These are phyloP conservation scores for Chytridium lagenaria DNA, from an alignment of 371 early-diverging fungal genomes.

Conservation along the genomic window DNA sequence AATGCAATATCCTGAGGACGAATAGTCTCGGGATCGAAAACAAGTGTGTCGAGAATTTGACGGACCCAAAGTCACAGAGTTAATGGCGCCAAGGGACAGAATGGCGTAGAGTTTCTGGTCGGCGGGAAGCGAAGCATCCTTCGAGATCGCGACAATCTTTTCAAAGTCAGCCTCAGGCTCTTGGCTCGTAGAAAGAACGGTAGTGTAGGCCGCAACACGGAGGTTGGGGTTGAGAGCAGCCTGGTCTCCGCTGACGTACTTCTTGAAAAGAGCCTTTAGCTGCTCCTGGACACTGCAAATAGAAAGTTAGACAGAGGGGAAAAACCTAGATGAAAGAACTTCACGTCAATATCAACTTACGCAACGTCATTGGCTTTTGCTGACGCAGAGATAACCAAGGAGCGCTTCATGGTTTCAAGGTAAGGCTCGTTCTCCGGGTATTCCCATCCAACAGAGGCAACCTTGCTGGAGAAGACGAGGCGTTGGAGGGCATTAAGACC, in stretches of 20 bases:
- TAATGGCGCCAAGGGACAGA: constrained; percentile 26
- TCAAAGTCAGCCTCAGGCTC: constrained; percentile 21
- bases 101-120: constrained; percentile 21
- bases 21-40: constrained; percentile 29
- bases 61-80: constrained; percentile 20
- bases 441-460: constrained; percentile 51
- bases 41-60: constrained; percentile 21
- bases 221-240: constrained; percentile 80
- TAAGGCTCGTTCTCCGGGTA: constrained; percentile 47
- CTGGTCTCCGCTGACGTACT: constrained; percentile 63
- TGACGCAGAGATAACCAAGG: constrained; percentile 58
- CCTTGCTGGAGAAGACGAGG: constrained; percentile 52
- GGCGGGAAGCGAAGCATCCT: constrained; percentile 8
- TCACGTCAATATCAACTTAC: constrained; percentile 26
- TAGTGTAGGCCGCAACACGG: constrained; percentile 78
- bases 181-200: constrained; percentile 64
- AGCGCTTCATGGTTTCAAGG: constrained; percentile 51
- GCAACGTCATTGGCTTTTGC: constrained; percentile 56
- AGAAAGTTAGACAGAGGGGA: neutral
- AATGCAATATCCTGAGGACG: constrained; percentile 22
- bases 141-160: constrained; percentile 12
- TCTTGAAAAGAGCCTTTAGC: constrained; percentile 65
- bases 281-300: constrained; percentile 57
- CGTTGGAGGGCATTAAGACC: constrained; percentile 51
- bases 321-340: neutral